phyloP scores from a whole-genome alignment of 2,329 filamentous ascomycete genomes.

The Mycosphaerelloides madeirae region DNA sequence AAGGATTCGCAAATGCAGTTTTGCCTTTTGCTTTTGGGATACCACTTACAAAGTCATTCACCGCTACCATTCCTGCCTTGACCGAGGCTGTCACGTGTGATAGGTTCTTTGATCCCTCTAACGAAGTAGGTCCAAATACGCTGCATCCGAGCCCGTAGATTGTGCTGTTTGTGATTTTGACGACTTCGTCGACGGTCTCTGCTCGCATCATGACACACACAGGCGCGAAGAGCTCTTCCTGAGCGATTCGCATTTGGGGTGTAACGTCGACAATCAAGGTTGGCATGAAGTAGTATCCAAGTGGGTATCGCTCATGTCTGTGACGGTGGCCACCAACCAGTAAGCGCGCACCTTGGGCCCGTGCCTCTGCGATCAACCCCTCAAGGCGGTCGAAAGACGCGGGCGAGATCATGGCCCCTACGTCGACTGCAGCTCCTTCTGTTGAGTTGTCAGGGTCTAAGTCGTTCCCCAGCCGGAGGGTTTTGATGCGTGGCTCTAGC shows the following conservation, averaged over 20 bases:
- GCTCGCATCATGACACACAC: constrained; percentile 82
- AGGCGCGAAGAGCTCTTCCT: constrained; percentile 88
- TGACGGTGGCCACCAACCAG: constrained; percentile 72
- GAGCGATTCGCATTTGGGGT: constrained; percentile 76
- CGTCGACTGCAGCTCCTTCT: constrained; percentile 54
- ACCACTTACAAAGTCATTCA: constrained; percentile 78
- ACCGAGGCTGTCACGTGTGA: constrained; percentile 62
- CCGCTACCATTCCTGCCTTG: constrained; percentile 80
- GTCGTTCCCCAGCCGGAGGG: constrained; percentile 69
- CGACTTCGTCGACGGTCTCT: constrained; percentile 59
- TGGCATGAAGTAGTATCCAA: constrained; percentile 86
- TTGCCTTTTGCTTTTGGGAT: neutral
- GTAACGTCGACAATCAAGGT: constrained; percentile 90
- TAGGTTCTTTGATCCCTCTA: constrained; percentile 51
- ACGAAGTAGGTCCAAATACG: constrained; percentile 64
- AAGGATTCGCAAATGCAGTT: neutral
- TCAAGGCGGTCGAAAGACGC: constrained; percentile 73
- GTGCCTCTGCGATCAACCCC: constrained; percentile 68
- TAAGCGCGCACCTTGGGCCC: constrained; percentile 71
- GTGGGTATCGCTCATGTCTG: constrained; percentile 65
- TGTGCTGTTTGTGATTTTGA: constrained; percentile 75
- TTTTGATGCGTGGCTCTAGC: constrained; percentile 68
- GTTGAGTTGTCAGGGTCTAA: constrained; percentile 48
- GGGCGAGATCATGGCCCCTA: constrained; percentile 85
- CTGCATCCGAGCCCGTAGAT: constrained; percentile 81